These are phyloP conservation scores for Teratosphaeria epicoccoides DNA, from an alignment of 2,329 filamentous ascomycete genomes.

Conservation along the genomic window DNA sequence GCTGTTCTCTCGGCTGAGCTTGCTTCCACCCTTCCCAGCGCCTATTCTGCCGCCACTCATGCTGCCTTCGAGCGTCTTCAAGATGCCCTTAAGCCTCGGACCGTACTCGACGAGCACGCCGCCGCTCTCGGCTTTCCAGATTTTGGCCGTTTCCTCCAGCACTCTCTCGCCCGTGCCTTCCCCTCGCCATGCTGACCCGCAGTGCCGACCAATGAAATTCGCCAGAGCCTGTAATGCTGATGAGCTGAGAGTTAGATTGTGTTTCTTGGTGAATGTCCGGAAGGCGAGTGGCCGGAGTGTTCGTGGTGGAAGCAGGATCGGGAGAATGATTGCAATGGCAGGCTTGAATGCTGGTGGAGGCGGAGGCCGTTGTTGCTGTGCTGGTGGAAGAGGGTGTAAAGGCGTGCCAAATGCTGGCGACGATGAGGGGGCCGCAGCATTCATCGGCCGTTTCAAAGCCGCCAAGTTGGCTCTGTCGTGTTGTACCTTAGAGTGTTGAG, in stretches of 20 bases:
- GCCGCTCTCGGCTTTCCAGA: conserved; percentile 83
- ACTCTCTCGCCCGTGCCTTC: conserved; percentile 87
- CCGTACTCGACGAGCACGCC: conserved; percentile 81
- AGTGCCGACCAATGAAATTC: conserved; percentile 82
- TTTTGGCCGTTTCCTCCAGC: conserved; percentile 78
- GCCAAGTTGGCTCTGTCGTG: conserved; percentile 15
- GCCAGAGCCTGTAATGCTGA: conserved; percentile 76
- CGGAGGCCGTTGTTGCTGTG: conserved; percentile 27
- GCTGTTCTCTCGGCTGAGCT: conserved; percentile 52
- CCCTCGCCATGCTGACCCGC: conserved; percentile 92
- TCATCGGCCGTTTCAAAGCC: conserved; percentile 10
- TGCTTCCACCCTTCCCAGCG: conserved; percentile 34
- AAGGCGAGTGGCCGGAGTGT: conserved; percentile 86
- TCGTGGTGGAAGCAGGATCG: conserved; percentile 78
- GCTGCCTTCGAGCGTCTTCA: conserved; percentile 73
- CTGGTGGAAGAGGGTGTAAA: conserved; percentile 53
- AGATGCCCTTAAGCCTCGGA: conserved; percentile 63
- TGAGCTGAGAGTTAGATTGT: conserved; percentile 84
- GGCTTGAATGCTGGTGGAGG: conserved; percentile 41
- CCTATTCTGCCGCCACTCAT: conserved; percentile 75
- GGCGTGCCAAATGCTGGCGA: conserved; percentile 87
- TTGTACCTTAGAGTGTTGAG: too few relatives aligned
- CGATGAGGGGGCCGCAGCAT: conserved; percentile 58
- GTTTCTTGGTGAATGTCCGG: conserved; percentile 92
- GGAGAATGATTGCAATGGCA: conserved; percentile 55